Base-by-base conservation (phyloP, 2,329 filamentous ascomycete genomes). In the Tolypocladium sp. region DNA sequence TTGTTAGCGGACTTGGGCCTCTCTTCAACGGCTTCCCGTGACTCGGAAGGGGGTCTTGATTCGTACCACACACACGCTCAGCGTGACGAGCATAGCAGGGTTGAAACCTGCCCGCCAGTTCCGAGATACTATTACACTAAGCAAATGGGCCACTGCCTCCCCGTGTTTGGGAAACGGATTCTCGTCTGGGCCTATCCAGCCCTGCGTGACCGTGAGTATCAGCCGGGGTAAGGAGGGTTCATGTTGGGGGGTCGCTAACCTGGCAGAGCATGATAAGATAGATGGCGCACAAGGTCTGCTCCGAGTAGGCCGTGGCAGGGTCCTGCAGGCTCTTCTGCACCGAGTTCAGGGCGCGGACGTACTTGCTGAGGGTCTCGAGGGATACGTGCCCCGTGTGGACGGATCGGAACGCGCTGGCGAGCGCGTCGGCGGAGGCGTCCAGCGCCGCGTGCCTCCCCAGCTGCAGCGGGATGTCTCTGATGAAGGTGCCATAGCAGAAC, bases 371-470 rank as follows among this genome's bases (percentile, higher is more conserved):
- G 0, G 70, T 63, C 3, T 58, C 62, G 2, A 65, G 58, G 4
- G 67, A 59, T 6, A 58, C 60, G 30, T 67, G 61, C 8, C 64
- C 58, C 35, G 63, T 61, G 53, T 69, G 64, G 0, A 71, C 40
- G 6, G 63, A 66, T 1, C 68, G 61, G 30, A 66, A 68, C 0
- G 68, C 65, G 2, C 63, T 66, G 1, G 67, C 64, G 3, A 75
- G 63, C 9, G 70, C 69, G 33, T 67, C 67, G 5, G 71, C 68
- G 0, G 73, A 65, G 0, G 73, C 70, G 60, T 81, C 78, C 0
- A 82, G 68, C 1, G 78, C 78, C 54, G 71, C 69, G 53, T 77
- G 81, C 13, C 61, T 67, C 1, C 79, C 80, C 1, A 82, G 62
- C 0, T 77, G 74, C 41, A 65, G 64, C 0, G 80, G 80, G 1